A percentile compares a stretch with the other conserved stretches of the same genome.
Evolutionary conservation across 768 basidiomycete species (phyloP).

Genomic region (Galerina sulciceps): DNA sequence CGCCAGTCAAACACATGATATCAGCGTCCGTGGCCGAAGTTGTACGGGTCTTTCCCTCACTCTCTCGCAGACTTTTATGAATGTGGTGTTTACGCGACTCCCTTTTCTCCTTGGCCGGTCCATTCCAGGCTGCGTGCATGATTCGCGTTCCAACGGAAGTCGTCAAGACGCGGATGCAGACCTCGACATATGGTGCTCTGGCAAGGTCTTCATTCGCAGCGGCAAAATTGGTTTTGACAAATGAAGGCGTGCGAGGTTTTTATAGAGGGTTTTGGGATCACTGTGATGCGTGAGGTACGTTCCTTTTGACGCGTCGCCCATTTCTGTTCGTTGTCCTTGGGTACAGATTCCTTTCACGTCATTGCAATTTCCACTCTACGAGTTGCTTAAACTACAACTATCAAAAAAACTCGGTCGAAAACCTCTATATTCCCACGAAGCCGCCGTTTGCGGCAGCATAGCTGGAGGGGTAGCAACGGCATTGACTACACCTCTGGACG

Average conservation of each 20-base stretch:
- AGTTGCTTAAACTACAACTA: constrained; percentile 75
- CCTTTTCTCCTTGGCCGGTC: constrained; percentile 13
- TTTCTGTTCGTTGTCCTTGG: constrained; percentile 7
- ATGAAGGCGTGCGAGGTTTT: constrained; percentile 74
- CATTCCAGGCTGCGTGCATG: constrained; percentile 77
- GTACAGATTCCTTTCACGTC: constrained; percentile 93
- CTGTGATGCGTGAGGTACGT: constrained; percentile 58
- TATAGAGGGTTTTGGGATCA: constrained; percentile 86
- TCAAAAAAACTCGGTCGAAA: constrained; percentile 58
- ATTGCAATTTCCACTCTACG: constrained; percentile 95
- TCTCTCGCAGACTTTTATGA: constrained; percentile 48
- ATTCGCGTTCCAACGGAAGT: constrained; percentile 96
- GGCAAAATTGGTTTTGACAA: constrained; percentile 56
- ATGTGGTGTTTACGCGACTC: constrained; percentile 13
- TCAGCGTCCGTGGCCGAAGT: constrained; percentile 66
- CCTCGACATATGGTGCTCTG: constrained; percentile 67
- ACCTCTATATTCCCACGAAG: constrained; percentile 69
- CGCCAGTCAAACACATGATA: constrained; percentile 61
- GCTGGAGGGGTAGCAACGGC: constrained; percentile 92
- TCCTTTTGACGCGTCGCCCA: constrained; percentile 33
- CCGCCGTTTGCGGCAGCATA: constrained; percentile 87
- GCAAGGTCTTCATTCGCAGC: constrained; percentile 64
- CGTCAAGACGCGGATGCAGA: constrained; percentile 92
- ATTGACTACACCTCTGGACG: constrained; percentile 92
- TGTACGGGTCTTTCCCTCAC: constrained; percentile 48